Evolutionary conservation across 164 flowering plant genomes (phyloP).

Genomic region (Akebia trifoliata): DNA sequence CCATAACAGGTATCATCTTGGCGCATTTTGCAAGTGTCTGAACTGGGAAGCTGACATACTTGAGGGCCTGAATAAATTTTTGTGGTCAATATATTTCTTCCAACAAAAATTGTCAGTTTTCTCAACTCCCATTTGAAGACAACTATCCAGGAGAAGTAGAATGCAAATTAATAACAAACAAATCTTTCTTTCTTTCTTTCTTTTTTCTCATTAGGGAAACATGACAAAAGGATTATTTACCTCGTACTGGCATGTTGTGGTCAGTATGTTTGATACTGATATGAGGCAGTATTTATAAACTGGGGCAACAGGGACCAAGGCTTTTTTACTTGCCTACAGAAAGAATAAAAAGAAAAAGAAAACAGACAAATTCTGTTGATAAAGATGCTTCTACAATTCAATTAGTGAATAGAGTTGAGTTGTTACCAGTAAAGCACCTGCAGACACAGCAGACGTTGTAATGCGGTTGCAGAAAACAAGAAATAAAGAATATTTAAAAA

Average conservation of each 20-base stretch:
- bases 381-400: no score
- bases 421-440: constrained; percentile 65
- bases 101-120: not conserved
- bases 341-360: constrained; percentile 3
- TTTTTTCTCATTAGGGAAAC: not conserved
- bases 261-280: constrained; percentile 83
- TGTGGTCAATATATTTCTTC: constrained; percentile 5
- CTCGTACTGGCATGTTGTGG: constrained; percentile 99
- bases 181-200: no score
- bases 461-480: constrained; percentile 96
- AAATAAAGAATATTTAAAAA: constrained; percentile 75
- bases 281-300: constrained; percentile 72
- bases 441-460: constrained; percentile 84
- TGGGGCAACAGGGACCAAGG: constrained; percentile 91
- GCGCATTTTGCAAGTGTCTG: constrained; percentile 99
- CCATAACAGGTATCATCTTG: constrained; percentile 99
- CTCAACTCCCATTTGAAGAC: not conserved
- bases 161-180: no score
- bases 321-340: constrained; percentile 73
- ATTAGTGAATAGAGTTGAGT: no score
- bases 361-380: no score
- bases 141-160: no score
- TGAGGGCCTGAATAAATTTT: constrained; percentile 72
- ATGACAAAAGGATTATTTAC: constrained; percentile 28
- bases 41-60: constrained; percentile 98